Base-by-base conservation (phyloP, 2,329 filamentous ascomycete species). In the Hymenotorrendiella dingleyae region DNA sequence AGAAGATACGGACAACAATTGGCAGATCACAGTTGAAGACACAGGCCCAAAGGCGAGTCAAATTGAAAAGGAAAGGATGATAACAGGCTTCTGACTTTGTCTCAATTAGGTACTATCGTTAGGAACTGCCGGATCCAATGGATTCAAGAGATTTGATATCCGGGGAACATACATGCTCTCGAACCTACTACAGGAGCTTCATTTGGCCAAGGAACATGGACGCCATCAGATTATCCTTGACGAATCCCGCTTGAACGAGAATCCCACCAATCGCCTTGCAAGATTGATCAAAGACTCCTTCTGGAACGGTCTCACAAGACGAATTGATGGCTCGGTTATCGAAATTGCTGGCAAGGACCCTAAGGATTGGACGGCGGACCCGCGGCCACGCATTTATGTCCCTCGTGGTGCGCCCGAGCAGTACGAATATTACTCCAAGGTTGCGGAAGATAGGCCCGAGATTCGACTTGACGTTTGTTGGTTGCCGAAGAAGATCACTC, bases 21-120 rank as follows among this genome's bases (percentile, higher is more conserved):
- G 88, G 73, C 90, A 97, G 65, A 98, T 98, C 63, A 98, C 93
- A 22, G 94, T 97, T 56, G 93, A 97, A 61, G 93, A 98, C 67
- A 77, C 79, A 51, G 93, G 93, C 0, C 91, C 93, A 37, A 98
- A 97, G 75, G 86, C 84, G 63, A 50, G 60, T 21, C 10, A 20
- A 10, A 14, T 21, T 23, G 20, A 11, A n/a, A 1, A 12, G 16
- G 20, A n/a, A n/a, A n/a, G n/a, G n/a, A n/a, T n/a, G n/a, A n/a
- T n/a, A n/a, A n/a, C n/a, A 4, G 28, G 3, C 11, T 34, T 17
- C 36, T 49, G 19, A 47, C 24, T 7, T 21, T 32, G 30, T n/a
- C 2, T 14, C 14, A 27, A 22, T n/a, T 53, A 86, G 84, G 83
- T 88, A 34, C 75, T 96, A 42, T 83, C 85, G 27, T 71, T 97